A percentile compares a stretch with the other conserved stretches of the same genome.
Evolutionary conservation across 345 rosid genomes (phyloP).

Genomic region (Theobroma cacao): DNA sequence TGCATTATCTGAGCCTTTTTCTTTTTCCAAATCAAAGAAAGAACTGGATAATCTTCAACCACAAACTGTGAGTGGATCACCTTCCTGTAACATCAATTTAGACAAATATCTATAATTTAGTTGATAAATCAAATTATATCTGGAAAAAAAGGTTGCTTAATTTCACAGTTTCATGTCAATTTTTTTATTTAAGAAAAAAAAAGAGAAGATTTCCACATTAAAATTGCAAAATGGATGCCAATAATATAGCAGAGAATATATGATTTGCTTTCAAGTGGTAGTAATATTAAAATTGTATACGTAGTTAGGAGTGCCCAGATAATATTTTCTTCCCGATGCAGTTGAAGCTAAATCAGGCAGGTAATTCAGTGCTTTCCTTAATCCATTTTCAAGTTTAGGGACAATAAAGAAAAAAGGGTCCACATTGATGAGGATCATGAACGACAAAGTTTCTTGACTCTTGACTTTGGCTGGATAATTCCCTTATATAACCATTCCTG

Average conservation of each 20-base stretch:
- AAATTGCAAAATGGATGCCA: no score
- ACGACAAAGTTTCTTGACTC: constrained; percentile 1
- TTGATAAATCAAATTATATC: background rate
- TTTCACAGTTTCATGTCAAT: background rate
- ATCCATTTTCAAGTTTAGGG: background rate
- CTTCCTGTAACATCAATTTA: background rate
- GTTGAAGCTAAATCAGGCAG: no score
- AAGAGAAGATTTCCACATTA: no score
- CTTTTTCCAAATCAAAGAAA: background rate
- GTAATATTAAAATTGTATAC: background rate
- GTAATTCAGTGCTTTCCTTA: background rate
- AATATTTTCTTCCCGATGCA: background rate
- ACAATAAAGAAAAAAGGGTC: background rate
- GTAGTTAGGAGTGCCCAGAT: background rate
- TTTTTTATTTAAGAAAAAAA: background rate
- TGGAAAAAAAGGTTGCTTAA: background rate
- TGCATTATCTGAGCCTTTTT: background rate
- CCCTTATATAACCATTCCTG: background rate
- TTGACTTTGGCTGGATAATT: background rate
- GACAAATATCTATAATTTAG: background rate
- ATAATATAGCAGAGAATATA: background rate
- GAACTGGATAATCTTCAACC: background rate
- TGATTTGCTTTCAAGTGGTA: background rate
- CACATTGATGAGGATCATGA: background rate
- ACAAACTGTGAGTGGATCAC: background rate